Conservation (phyloP, 2,329 filamentous ascomycete species). For the Alternaria sp. region DNA sequence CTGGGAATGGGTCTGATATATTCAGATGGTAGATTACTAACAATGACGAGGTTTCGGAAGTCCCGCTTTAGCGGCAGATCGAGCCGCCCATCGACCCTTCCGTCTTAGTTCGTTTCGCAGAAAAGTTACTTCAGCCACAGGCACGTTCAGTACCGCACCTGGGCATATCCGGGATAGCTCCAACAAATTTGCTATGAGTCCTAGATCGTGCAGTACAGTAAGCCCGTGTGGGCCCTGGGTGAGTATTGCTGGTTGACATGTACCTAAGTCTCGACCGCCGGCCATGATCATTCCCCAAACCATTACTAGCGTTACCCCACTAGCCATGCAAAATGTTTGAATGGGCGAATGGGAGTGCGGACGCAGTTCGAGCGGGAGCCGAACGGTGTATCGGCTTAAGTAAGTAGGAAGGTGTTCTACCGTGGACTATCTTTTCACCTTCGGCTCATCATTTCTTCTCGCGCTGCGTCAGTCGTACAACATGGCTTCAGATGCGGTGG, state of each 20-base stretch:
- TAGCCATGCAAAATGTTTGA: conserved; percentile 18
- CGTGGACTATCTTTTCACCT: background rate
- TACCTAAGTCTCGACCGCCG: conserved; percentile 1
- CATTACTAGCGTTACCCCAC: conserved; percentile 33
- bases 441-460: conserved; percentile 14
- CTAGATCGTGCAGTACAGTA: background rate
- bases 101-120: background rate
- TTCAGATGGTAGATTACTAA: conserved; percentile 12
- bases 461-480: background rate
- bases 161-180: background rate
- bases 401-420: conserved; percentile 1
- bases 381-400: conserved; percentile 29
- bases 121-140: background rate
- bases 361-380: background rate
- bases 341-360: conserved; percentile 17
- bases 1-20: conserved; percentile 4
- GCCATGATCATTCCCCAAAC: conserved; percentile 16
- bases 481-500: conserved; percentile 32
- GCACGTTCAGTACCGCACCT: background rate
- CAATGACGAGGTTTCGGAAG: conserved; percentile 18
- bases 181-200: conserved; percentile 4
- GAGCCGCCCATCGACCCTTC: background rate
- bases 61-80: conserved; percentile 17
- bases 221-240: conserved; percentile 8
- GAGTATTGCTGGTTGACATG: background rate